phyloP scores from a whole-genome alignment of 371 early-diverging fungal genomes.

The Chytridium lagenaria region DNA sequence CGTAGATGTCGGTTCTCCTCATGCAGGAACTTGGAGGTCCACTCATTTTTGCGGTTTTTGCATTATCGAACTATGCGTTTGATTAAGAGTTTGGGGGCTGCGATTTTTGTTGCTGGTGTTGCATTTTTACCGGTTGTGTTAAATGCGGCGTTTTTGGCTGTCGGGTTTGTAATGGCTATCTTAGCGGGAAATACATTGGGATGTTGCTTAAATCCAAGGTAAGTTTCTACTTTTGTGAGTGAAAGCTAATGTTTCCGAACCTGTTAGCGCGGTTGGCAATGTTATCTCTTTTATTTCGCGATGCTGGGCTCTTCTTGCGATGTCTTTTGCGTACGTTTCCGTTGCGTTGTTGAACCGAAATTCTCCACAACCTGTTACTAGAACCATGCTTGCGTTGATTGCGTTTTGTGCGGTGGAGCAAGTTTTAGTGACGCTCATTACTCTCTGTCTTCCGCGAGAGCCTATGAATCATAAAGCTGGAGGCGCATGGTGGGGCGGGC shows the following conservation, averaged over 20 bases:
- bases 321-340: background rate
- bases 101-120: constrained; percentile 69
- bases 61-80: constrained; percentile 63
- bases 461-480: constrained; percentile 64
- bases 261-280: background rate
- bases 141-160: constrained; percentile 72
- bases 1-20: constrained; percentile 53
- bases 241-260: no score
- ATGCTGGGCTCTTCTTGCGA: background rate
- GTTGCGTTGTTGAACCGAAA: background rate
- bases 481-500: constrained; percentile 90
- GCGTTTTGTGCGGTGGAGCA: background rate
- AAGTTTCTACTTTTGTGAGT: no score
- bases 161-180: constrained; percentile 75
- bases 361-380: background rate
- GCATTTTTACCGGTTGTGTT: constrained; percentile 75
- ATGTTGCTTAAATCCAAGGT: constrained; percentile 71
- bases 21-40: constrained; percentile 78
- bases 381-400: background rate
- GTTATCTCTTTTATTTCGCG: background rate
- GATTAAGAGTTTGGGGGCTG: constrained; percentile 38
- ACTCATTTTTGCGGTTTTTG: constrained; percentile 66
- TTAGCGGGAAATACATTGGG: constrained; percentile 75
- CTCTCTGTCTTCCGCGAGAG: constrained; percentile 71
- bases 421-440: constrained; percentile 34